Evolutionary conservation across 2,329 filamentous ascomycete genomes (phyloP).

Genomic region (Plectosphaerella plurivora): DNA sequence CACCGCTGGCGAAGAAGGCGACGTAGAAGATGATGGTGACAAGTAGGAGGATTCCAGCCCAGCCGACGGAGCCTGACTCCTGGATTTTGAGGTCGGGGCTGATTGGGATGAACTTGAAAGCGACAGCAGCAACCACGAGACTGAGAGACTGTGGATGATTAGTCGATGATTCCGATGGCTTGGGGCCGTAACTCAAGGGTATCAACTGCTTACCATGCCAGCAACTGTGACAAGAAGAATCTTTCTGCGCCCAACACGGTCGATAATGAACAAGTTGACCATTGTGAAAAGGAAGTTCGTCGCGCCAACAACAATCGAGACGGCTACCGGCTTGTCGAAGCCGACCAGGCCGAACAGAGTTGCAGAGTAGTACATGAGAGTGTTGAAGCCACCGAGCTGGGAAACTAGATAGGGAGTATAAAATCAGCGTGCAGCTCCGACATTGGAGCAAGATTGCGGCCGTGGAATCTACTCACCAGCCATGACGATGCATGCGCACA

Average conservation of each 20-base stretch:
- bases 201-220: conserved; percentile 27
- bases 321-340: conserved; percentile 43
- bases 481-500: conserved; percentile 44
- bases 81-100: conserved; percentile 34
- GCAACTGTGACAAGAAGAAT: conserved; percentile 37
- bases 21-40: conserved; percentile 40
- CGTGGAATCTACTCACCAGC: conserved; percentile 21
- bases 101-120: conserved; percentile 41
- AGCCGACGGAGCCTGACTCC: conserved; percentile 20
- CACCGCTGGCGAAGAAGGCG: conserved; percentile 39
- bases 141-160: conserved; percentile 31
- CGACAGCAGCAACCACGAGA: conserved; percentile 35
- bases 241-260: conserved; percentile 37
- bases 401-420: conserved; percentile 19
- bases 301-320: conserved; percentile 37
- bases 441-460: not conserved
- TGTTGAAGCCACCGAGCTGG: conserved; percentile 39
- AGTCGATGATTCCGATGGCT: not conserved
- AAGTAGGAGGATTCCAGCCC: conserved; percentile 29
- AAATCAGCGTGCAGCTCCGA: too few relatives aligned
- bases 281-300: conserved; percentile 46
- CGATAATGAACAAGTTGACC: conserved; percentile 41
- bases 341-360: conserved; percentile 41
- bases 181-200: not conserved
- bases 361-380: conserved; percentile 17